Evolutionary conservation across 805 yeast genomes (phyloP).

Genomic region (Lachancea nothofagi): DNA sequence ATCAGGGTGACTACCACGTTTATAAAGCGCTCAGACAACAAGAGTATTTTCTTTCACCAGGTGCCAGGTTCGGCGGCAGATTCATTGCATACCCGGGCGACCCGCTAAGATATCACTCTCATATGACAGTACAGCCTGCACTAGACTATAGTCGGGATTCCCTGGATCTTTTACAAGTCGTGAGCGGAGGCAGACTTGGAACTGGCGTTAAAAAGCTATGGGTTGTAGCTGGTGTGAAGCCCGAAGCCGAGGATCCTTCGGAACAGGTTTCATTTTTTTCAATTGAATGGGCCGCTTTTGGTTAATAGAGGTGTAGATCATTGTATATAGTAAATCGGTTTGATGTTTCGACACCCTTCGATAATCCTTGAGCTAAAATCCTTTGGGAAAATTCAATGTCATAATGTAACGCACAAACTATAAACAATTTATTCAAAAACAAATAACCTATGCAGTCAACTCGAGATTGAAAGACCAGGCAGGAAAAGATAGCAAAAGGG

Average conservation of each 20-base stretch:
- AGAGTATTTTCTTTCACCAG: slow-evolving; percentile 67
- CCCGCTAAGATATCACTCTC: slow-evolving; percentile 86
- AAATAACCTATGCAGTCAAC: too few relatives aligned
- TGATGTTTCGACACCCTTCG: not conserved
- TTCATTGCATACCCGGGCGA: slow-evolving; percentile 93
- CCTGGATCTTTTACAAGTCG: slow-evolving; percentile 50
- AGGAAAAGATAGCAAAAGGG: too few relatives aligned
- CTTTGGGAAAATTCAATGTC: too few relatives aligned
- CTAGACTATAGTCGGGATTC: slow-evolving; percentile 41
- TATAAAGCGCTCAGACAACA: slow-evolving; percentile 32
- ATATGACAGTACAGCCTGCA: slow-evolving; percentile 56
- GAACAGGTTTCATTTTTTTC: slow-evolving; percentile 49
- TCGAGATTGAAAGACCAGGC: too few relatives aligned
- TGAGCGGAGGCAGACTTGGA: slow-evolving; percentile 86
- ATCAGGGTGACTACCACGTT: slow-evolving; percentile 27
- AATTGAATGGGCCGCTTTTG: slow-evolving; percentile 96
- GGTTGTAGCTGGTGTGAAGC: slow-evolving; percentile 46
- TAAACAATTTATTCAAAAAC: too few relatives aligned
- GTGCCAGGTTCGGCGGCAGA: slow-evolving; percentile 85
- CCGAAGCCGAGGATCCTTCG: slow-evolving; percentile 17
- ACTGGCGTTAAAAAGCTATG: slow-evolving; percentile 87
- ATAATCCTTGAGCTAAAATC: too few relatives aligned
- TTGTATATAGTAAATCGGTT: not conserved
- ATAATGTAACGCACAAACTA: too few relatives aligned
- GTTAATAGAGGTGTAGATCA: slow-evolving; percentile 40